These are phyloP conservation scores for Alternaria metachromatica DNA, from an alignment of 2,329 filamentous ascomycete genomes.

Conservation along the genomic window DNA sequence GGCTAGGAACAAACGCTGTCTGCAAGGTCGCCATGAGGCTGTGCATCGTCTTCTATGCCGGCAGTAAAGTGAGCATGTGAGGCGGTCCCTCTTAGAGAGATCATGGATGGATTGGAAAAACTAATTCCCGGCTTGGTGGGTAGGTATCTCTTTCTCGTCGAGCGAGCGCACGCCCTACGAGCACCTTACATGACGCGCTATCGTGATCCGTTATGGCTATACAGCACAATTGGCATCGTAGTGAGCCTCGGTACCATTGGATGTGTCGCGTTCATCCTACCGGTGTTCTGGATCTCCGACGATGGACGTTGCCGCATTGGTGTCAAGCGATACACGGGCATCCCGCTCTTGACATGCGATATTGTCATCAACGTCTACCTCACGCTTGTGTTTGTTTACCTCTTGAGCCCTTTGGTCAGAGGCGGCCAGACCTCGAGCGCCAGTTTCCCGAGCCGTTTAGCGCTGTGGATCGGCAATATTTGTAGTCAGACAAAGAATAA, in stretches of 20 bases:
- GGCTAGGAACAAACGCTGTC: slow-evolving; percentile 25
- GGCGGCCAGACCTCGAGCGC: slow-evolving; percentile 12
- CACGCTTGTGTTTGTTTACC: slow-evolving; percentile 49
- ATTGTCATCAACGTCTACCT: slow-evolving; percentile 49
- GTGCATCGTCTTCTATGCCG: slow-evolving; percentile 44
- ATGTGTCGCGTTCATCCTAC: slow-evolving; percentile 37
- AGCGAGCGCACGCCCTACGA: slow-evolving; percentile 50
- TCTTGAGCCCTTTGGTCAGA: slow-evolving; percentile 42
- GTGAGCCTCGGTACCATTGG: slow-evolving; percentile 40
- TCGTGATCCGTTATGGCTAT: slow-evolving; percentile 46
- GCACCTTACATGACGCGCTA: slow-evolving; percentile 39
- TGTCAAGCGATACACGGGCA: slow-evolving; percentile 43
- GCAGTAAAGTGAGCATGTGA: slow-evolving; percentile 24
- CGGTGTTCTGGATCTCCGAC: slow-evolving; percentile 38
- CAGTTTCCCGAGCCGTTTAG: slow-evolving; percentile 21
- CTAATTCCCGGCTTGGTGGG: neutral
- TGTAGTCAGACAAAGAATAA: slow-evolving; percentile 7
- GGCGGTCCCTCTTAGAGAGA: neutral
- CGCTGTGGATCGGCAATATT: slow-evolving; percentile 19
- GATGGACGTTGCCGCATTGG: slow-evolving; percentile 51
- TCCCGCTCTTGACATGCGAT: slow-evolving; percentile 49
- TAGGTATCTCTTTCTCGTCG: slow-evolving; percentile 53
- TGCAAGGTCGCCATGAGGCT: slow-evolving; percentile 47
- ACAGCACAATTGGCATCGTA: slow-evolving; percentile 32
- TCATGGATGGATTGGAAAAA: neutral